phyloP scores from a whole-genome alignment of 2,329 filamentous ascomycete species.

The Epichloe baconii region DNA sequence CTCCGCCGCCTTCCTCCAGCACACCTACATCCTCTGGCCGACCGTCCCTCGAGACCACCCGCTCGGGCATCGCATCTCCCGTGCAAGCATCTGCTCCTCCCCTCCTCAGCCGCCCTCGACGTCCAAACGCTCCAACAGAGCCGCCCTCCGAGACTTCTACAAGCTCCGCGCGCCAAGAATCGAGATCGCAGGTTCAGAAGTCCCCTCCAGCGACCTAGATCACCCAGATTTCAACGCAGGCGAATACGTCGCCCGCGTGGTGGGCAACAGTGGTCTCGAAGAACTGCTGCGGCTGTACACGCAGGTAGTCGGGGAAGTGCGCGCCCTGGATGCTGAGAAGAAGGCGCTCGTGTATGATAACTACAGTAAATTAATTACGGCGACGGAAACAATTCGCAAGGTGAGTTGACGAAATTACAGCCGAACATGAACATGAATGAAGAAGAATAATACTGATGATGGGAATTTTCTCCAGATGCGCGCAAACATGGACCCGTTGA shows the following conservation, averaged over 20 bases:
- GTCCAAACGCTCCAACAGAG: constrained; percentile 54
- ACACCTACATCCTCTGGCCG: constrained; percentile 63
- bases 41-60: constrained; percentile 54
- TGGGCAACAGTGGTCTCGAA: constrained; percentile 50
- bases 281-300: constrained; percentile 60
- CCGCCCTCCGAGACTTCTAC: constrained; percentile 88
- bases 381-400: constrained; percentile 87
- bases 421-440: not conserved
- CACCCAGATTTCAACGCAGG: constrained; percentile 56
- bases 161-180: constrained; percentile 48
- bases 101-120: constrained; percentile 22
- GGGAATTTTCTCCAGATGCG: constrained; percentile 44
- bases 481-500: constrained; percentile 66
- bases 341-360: constrained; percentile 98
- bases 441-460: not conserved
- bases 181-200: constrained; percentile 38
- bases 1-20: constrained; percentile 41
- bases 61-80: constrained; percentile 46
- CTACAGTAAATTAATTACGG: constrained; percentile 92
- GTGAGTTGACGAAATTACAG: constrained; percentile 19
- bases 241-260: constrained; percentile 49
- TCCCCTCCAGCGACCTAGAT: constrained; percentile 61
- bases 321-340: constrained; percentile 85
- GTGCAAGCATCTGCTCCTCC: constrained; percentile 22
- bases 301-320: constrained; percentile 63